Percentiles rank a stretch among this genome's conserved stretches.
phyloP scores from a whole-genome alignment of 805 yeast genomes.

The Ogataea chonburiensis region DNA sequence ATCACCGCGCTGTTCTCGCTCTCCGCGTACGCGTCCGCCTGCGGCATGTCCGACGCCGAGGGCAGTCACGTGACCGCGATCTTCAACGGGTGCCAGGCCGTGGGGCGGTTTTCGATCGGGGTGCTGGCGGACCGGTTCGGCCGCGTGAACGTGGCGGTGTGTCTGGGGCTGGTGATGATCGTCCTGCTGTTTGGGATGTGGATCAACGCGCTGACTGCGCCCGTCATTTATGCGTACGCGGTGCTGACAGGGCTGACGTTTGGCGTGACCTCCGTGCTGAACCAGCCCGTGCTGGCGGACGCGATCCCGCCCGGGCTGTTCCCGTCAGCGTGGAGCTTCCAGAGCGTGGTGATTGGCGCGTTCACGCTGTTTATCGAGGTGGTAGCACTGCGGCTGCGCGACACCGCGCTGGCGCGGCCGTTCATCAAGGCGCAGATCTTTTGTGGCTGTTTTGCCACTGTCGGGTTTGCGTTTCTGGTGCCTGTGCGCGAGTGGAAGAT shows the following conservation, averaged over 20 bases:
- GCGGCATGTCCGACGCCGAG: conserved; percentile 45
- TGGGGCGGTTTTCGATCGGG: conserved; percentile 54
- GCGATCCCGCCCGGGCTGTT: conserved; percentile 27
- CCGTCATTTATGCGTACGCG: conserved; percentile 37
- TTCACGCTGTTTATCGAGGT: conserved; percentile 33
- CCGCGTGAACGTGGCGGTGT: conserved; percentile 43
- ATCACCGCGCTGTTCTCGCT: conserved; percentile 46
- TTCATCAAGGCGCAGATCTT: conserved; percentile 60
- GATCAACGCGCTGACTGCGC: conserved; percentile 36
- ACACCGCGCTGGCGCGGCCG: conserved; percentile 34
- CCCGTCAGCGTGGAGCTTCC: conserved; percentile 33
- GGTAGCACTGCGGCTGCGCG: conserved; percentile 29
- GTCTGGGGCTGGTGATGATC: conserved; percentile 35
- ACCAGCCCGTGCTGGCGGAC: conserved; percentile 34
- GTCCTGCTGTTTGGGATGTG: conserved; percentile 47
- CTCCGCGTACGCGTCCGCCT: conserved; percentile 45
- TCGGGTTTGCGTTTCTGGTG: conserved; percentile 41
- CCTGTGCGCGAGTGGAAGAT: conserved; percentile 54
- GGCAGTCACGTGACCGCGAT: conserved; percentile 48
- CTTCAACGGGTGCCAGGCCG: conserved; percentile 45
- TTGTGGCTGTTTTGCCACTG: conserved; percentile 51
- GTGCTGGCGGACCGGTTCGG: conserved; percentile 45
- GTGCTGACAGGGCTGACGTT: conserved; percentile 44
- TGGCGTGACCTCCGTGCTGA: conserved; percentile 41
- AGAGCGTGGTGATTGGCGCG: conserved; percentile 29